These are phyloP conservation scores for Copromyces sp. DNA, from an alignment of 495 filamentous ascomycete species.

Conservation along the genomic window DNA sequence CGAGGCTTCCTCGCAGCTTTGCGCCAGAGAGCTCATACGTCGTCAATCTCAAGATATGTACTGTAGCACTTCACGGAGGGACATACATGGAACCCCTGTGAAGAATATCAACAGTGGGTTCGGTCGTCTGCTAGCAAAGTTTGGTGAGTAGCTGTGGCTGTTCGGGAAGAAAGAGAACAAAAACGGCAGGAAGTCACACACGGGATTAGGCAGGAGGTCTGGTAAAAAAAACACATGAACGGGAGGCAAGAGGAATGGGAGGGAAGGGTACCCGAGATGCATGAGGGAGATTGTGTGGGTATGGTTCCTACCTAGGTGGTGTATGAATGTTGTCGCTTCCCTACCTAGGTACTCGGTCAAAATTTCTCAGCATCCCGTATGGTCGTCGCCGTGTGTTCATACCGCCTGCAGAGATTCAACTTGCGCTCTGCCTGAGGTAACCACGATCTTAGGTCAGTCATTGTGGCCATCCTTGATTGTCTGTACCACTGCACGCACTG, in stretches of 20 bases:
- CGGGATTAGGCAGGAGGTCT: background rate
- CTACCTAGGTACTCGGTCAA: background rate
- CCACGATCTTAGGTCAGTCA: background rate
- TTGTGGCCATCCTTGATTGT: background rate
- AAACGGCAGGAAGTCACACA: background rate
- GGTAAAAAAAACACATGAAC: background rate
- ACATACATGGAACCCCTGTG: background rate
- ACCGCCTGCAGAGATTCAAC: background rate
- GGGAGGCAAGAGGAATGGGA: background rate
- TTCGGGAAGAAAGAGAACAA: background rate
- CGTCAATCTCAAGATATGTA: background rate
- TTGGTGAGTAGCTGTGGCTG: background rate
- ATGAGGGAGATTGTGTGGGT: background rate
- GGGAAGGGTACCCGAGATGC: background rate
- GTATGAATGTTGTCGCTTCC: background rate
- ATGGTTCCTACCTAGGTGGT: background rate
- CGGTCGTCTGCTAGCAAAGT: background rate
- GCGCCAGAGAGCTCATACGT: background rate
- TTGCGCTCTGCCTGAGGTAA: background rate
- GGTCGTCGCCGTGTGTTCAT: background rate
- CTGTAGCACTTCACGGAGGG: background rate
- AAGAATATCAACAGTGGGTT: background rate
- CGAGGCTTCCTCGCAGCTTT: background rate
- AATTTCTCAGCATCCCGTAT: background rate
- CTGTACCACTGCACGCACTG: background rate